Evolutionary conservation across 2,329 filamentous ascomycete genomes (phyloP), one percentile per base, ranked within the genome.

Genomic region (Phialemoniopsis sp.): DNA sequence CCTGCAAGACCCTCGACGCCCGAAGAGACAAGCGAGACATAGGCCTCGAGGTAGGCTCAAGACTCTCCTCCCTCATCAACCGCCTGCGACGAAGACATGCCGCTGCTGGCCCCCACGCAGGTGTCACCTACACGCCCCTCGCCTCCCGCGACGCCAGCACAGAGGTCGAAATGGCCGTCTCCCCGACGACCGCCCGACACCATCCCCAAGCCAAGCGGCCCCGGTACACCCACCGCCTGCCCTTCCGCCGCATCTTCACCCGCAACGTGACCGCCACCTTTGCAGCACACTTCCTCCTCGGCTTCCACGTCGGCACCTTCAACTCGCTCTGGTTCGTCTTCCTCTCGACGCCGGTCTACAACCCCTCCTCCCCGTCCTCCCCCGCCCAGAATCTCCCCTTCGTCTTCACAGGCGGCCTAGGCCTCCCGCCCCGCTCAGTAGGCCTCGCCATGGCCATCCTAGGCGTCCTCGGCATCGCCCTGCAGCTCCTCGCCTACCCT

Each of bases 401-500:
- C 52, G 62, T 73, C 45, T 89, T 89, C 54, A 80, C 81, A 1
- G 86, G 87, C 19, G 88, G 88, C 3, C 69, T 93, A 1, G 85
- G 85, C n/a, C 73, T 93, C 38, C 76, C 78, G 1, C 81, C 86
- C 0, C 72, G 76, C 2, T 75, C 78, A 3, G 84, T 93, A 26
- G 87, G 87, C n/a, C 64, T 87, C 32, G 85, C 85, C 5, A 89
- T 90, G 66, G 81, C 87, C 3, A 81, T 86, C 37, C 73, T 93
- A 13, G 88, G 87, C 8, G 62, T 78, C 36, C 80, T 91, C 32
- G 88, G 88, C n/a, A 83, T 93, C 29, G 64, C 71, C 0, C 67
- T 93, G 34, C 85, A 89, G 56, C 72, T 89, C 10, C 67, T 85
- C 36, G 63, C 88, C 9, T 91, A 90, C 54, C 86, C 87, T 2